These are phyloP conservation scores for Theobroma grandiflorum DNA, from an alignment of 441 rosid species.

Conservation along the genomic window DNA sequence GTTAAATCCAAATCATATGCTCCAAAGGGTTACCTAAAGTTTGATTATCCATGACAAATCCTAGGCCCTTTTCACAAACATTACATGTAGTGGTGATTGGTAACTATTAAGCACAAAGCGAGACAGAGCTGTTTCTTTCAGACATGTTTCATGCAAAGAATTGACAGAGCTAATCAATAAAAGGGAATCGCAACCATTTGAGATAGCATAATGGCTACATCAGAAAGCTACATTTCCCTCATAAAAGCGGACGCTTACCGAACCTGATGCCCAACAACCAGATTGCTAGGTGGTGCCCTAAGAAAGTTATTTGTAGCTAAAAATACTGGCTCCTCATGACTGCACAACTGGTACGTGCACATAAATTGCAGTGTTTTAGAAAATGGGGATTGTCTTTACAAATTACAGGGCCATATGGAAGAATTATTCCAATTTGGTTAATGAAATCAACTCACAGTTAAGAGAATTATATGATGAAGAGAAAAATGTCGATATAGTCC, in stretches of 20 bases:
- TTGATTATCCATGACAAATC: background rate
- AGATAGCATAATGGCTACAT: background rate
- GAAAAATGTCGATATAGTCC: background rate
- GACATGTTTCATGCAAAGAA: slow-evolving; percentile 8
- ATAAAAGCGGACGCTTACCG: background rate
- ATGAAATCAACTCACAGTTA: background rate
- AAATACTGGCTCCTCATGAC: background rate
- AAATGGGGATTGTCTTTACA: background rate
- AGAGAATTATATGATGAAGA: background rate
- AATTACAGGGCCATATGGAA: background rate
- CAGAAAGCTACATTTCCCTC: background rate
- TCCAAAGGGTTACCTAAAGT: background rate
- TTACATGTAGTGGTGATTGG: background rate
- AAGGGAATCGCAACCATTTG: background rate
- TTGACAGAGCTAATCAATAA: background rate
- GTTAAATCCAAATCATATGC: slow-evolving; percentile 22
- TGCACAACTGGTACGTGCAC: background rate
- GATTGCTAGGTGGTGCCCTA: background rate
- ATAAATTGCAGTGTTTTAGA: background rate
- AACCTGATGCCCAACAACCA: background rate
- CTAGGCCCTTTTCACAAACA: slow-evolving; percentile 5
- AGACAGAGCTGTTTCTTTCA: background rate
- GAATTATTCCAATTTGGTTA: slow-evolving; percentile 1
- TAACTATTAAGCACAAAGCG: slow-evolving; percentile 1
- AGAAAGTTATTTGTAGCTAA: background rate